Evolutionary conservation across 257 asterid species (phyloP), one percentile per base, ranked within the genome.

Genomic region (Leptodermis oblonga): DNA sequence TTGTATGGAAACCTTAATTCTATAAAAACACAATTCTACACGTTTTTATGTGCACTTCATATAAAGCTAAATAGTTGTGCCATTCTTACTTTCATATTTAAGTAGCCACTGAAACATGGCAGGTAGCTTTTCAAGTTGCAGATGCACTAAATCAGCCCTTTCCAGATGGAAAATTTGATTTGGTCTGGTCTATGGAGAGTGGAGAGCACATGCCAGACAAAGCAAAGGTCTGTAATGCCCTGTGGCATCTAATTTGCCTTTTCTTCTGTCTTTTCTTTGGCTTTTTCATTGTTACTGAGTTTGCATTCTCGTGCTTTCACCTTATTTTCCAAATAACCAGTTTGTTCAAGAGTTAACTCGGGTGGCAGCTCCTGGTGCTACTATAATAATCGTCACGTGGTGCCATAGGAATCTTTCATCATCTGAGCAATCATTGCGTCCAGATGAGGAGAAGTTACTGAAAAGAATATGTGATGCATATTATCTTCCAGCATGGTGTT

Each of bases 121-220:
- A 93, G 96, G 96, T 80, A 42, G 83, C 90, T 7, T 94, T 91
- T 79, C 87, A 86, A 91, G 97, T 94, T 39, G 97, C 97, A 11
- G 99, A 94, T 74, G 99, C 99, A 15, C 69, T 94, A 77, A 86
- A 88, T 80, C 99, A 94, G 69, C 99, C 99, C 13, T 94, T 94
- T 80, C 84, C 91, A 11, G 97, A 89, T 78, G 92, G 93, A 15
- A 65, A 87, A 69, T 94, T 87, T 36, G 93, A 94, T 82, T 49
- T 94, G 76, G 97, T 89, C 70, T 91, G 99, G 99, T 94, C 99
- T 71, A 87, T 94, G 99, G 99, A 94, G 87, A 94, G 99, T 69
- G 99, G 97, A 18, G 99, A 94, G 78, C 99, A 94, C 89, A 94
- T 94, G 99, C 99, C 96, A 1, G 87, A 94, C 78, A 94, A 94